Conservation (phyloP, 176 grass and related monocot species). For the Tillandsia fasciculata region DNA sequence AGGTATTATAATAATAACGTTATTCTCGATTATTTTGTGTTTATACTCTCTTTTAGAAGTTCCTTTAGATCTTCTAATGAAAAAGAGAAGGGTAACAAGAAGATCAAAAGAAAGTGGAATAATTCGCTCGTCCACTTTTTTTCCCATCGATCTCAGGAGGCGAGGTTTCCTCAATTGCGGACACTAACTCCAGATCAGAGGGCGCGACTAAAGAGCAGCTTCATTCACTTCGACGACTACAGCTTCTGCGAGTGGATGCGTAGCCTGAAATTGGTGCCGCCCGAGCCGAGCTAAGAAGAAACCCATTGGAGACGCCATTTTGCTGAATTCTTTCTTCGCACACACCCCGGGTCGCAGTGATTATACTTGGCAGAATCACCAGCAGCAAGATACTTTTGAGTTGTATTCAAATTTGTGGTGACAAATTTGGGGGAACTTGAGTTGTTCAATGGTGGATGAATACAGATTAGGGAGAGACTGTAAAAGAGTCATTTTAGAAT, state of each 20-base stretch:
- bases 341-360: not conserved
- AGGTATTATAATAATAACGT: constrained; percentile 43
- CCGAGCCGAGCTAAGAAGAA: constrained; percentile 62
- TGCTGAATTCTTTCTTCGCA: not conserved
- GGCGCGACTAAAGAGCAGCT: constrained; percentile 74
- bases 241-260: constrained; percentile 99
- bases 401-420: too few relatives aligned
- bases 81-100: not conserved
- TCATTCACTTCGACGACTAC: constrained; percentile 80
- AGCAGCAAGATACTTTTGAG: not conserved
- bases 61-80: not conserved
- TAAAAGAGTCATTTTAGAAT: too few relatives aligned
- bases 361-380: constrained; percentile 17
- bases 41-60: not conserved
- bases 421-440: too few relatives aligned
- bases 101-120: not conserved
- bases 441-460: too few relatives aligned
- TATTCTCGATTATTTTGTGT: not conserved
- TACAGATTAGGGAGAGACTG: too few relatives aligned
- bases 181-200: constrained; percentile 58
- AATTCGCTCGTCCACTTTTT: not conserved
- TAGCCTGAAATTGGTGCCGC: constrained; percentile 82
- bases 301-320: not conserved
- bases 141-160: constrained; percentile 49
- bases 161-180: constrained; percentile 77